Evolutionary conservation across 768 basidiomycete species (phyloP), one percentile per base, ranked within the genome.

Genomic region (Strobilomyces dryophilus): DNA sequence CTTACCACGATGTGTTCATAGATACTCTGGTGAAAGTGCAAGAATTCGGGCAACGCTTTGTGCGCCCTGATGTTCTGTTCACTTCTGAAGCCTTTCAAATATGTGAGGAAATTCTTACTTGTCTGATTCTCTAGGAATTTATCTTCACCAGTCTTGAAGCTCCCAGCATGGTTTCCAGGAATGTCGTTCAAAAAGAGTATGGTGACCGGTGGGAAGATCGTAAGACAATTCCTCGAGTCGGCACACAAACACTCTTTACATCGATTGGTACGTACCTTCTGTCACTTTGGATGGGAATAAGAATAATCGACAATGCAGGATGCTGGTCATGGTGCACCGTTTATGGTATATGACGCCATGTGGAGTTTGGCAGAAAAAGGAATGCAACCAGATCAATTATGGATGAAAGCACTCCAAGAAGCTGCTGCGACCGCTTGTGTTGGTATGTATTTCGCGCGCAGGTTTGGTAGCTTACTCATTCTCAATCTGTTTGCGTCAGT

Each of bases 281-380:
- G 10, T 17, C 24, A 41, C 36, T 17, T 4, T 1, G 8, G 4
- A 31, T 27, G 27, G 7, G 4, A n/a, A 44, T 29, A 17, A 29
- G 4, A n/a, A 44, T 29, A 17, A 29, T n/a, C 43, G 3, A 26
- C 10, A 8, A 27, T 31, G 29, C 44, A 8, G 27, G 29, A 31
- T n/a, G 3, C 26, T 39, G 24, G 44, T 24, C 24, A 24, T 0
- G 2, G 2, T 1, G n/a, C 41, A 11, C 41, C 47, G 8, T 58
- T 48, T 1, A 51, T 59, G 52, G 48, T 58, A 9, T 21, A 26
- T 2, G 58, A 59, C 21, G 45, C 40, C 8, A 3, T 59, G 41
- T 41, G 20, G 12, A 3, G 29, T 1, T 9, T 40, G 6, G 45
- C 58, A 24, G 49, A 39, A 2, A 54, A 45, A 21, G 49, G 36